These are phyloP conservation scores for Cochlearia excelsa DNA, from an alignment of 345 rosid genomes.

Conservation along the genomic window DNA sequence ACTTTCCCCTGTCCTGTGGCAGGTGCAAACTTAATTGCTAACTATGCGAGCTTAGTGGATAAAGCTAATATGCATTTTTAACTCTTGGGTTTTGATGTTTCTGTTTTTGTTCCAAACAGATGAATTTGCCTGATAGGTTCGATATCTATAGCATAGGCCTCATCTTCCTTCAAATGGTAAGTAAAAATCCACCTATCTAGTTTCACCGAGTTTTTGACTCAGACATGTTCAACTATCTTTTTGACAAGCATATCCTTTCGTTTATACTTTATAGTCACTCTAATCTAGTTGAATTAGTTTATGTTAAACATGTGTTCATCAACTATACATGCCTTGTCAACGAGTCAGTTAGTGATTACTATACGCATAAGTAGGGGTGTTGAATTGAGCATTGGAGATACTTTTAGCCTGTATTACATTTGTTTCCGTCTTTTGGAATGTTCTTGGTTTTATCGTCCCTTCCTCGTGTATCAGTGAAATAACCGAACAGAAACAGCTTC, in stretches of 20 bases:
- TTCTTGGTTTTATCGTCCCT: background rate
- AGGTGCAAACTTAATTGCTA: conserved; percentile 45
- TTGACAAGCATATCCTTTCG: background rate
- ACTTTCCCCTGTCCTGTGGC: conserved; percentile 97
- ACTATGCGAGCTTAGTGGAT: conserved; percentile 7
- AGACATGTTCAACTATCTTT: conserved; percentile 15
- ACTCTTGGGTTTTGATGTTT: conserved; percentile 21
- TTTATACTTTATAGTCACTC: background rate
- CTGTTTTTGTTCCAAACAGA: conserved; percentile 43
- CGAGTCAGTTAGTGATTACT: conserved; percentile 4
- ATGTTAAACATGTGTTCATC: background rate
- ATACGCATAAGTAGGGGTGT: background rate
- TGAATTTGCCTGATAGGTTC: conserved; percentile 93
- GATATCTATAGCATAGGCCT: conserved; percentile 94
- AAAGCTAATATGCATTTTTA: conserved; percentile 12
- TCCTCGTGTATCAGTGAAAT: background rate
- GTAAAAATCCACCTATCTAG: conserved; percentile 24
- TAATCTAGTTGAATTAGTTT: background rate
- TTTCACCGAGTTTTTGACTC: conserved; percentile 12
- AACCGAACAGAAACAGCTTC: background rate
- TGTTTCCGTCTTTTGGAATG: background rate
- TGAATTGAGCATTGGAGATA: background rate
- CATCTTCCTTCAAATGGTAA: conserved; percentile 89
- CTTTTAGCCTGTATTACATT: background rate
- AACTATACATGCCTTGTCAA: background rate